A percentile compares a stretch with the other conserved stretches of the same genome.
phyloP scores from a whole-genome alignment of 2,329 filamentous ascomycete species.

The Elsinoe fawcettii region DNA sequence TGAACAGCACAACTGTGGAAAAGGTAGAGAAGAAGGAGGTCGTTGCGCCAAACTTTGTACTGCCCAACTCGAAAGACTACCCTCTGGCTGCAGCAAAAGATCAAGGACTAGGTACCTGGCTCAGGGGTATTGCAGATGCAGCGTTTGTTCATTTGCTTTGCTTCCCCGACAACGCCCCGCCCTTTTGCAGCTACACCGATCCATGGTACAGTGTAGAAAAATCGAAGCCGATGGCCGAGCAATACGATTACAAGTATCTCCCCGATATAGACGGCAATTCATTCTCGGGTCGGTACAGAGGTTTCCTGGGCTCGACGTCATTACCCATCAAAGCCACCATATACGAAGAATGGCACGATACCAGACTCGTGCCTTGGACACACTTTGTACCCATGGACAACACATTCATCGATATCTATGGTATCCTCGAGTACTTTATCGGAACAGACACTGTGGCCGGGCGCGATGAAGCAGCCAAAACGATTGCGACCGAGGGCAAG shows the following conservation, averaged over 20 bases:
- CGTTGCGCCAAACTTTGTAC: conserved; percentile 32
- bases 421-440: conserved; percentile 66
- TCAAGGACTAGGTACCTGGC: conserved; percentile 31
- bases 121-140: conserved; percentile 34
- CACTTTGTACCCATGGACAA: conserved; percentile 78
- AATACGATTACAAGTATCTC: conserved; percentile 55
- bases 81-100: conserved; percentile 26
- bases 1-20: conserved; percentile 55
- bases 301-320: conserved; percentile 59
- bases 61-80: conserved; percentile 35
- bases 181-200: conserved; percentile 41
- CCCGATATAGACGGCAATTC: conserved; percentile 67
- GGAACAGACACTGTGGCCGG: conserved; percentile 36
- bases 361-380: conserved; percentile 60
- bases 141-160: conserved; percentile 40
- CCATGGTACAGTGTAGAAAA: conserved; percentile 32
- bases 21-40: conserved; percentile 39
- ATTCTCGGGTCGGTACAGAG: conserved; percentile 34
- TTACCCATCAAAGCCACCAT: conserved; percentile 71
- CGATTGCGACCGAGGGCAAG: conserved; percentile 58
- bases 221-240: conserved; percentile 32
- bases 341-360: conserved; percentile 75
- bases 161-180: conserved; percentile 32
- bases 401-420: conserved; percentile 63
- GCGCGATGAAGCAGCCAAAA: conserved; percentile 51